Base-by-base conservation (phyloP, 2,329 filamentous ascomycete species). In the Helotiales sp. region DNA sequence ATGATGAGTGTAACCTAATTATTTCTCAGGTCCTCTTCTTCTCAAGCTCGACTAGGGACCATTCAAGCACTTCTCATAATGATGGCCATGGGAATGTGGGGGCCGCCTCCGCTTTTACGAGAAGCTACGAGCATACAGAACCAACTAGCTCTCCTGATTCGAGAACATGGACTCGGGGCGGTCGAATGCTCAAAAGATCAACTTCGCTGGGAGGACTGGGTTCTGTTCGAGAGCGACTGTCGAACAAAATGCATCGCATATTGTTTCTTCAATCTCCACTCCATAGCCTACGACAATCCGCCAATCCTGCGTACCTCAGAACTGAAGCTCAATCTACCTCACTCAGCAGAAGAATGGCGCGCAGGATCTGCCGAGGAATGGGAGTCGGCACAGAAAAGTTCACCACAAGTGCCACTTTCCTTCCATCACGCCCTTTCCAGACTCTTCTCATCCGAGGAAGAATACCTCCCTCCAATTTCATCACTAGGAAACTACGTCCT, bases 401-500 rank as follows among this genome's bases (percentile, higher is more conserved):
- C 32, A 84, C 86, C 69, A 79, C 84, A 0, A 84, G 81, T 32
- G 81, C 83, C 1, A 79, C 79, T 87, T 47, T 82, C 84, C 0
- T 79, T 89, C 2, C 85, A 86, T 65, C 84, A 89, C 43, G 84
- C 85, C 0, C 84, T 89, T 54, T 82, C 82, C 4, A 80, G 30
- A 37, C 61, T 63, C 5, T 63, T 63, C 61, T 59, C 55, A 3
- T 6, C 54, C 13, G 52, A 43, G 26, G 22, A 57, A 34, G 43
- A 37, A 61, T 60, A 64, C 2, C 76, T 26, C 72, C 76, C 75
- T 15, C 76, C 69, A 30, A 80, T 87, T 64, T 87, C 86, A 0
- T 86, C 88, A 0, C 78, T 91, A 6, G 90, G 89, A 0, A 90
- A 90, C 72, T 92, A 93, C 70, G 85, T 91, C 5, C 81, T 93